Percentiles rank a stretch among this genome's conserved stretches.
These are phyloP conservation scores for Backusella sp. DNA, from an alignment of 192 early-diverging fungal species.

Conservation along the genomic window DNA sequence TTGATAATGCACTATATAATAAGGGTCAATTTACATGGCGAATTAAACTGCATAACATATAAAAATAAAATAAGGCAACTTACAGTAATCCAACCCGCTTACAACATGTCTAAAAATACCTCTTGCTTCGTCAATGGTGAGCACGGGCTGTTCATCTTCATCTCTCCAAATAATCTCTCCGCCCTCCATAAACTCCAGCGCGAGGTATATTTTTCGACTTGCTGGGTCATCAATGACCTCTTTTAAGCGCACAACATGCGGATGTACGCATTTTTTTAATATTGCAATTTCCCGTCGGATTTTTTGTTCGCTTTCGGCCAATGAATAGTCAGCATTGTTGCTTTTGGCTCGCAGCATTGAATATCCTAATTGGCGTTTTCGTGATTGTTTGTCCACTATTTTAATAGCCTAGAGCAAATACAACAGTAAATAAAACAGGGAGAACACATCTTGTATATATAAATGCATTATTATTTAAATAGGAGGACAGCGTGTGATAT, in stretches of 20 bases:
- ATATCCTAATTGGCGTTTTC: conserved; percentile 40
- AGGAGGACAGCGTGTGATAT: background rate
- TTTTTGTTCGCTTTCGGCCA: conserved; percentile 60
- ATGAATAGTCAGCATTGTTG: background rate
- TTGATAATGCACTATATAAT: conserved; percentile 77
- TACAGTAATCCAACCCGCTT: conserved; percentile 88
- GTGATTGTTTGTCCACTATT: conserved; percentile 64
- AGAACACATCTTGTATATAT: background rate
- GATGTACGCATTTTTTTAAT: conserved; percentile 92
- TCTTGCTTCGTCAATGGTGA: conserved; percentile 63
- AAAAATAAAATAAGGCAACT: conserved; percentile 20
- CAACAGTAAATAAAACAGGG: background rate
- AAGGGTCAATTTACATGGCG: background rate
- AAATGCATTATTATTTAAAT: background rate
- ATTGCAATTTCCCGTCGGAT: conserved; percentile 96
- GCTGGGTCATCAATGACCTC: conserved; percentile 96
- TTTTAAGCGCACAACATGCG: conserved; percentile 83
- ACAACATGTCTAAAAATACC: conserved; percentile 89
- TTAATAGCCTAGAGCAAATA: conserved; percentile 56
- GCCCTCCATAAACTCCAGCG: conserved; percentile 90
- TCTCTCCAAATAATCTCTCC: conserved; percentile 93
- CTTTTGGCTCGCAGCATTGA: conserved; percentile 22
- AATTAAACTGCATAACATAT: background rate
- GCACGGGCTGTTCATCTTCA: conserved; percentile 56
- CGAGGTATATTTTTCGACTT: conserved; percentile 89